A percentile compares a stretch with the other conserved stretches of the same genome.
These are phyloP conservation scores for Jatropha multifida DNA, from an alignment of 441 rosid species.

Conservation along the genomic window DNA sequence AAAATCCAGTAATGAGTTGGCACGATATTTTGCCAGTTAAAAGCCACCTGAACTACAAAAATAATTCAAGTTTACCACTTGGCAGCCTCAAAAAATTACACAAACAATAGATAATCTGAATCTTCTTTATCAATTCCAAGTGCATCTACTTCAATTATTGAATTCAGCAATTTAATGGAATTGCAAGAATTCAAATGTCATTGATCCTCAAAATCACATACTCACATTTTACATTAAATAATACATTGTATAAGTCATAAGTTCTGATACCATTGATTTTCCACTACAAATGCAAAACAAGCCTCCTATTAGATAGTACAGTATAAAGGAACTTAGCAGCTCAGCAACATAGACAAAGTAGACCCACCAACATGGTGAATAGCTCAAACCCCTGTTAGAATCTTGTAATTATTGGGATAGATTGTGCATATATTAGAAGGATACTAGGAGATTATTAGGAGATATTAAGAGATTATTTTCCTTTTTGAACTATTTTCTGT, in stretches of 20 bases:
- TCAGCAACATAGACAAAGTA: not conserved
- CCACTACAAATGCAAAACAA: not conserved
- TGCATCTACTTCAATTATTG: not conserved
- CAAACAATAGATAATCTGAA: not conserved
- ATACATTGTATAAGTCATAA: not conserved
- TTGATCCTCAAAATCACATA: not conserved
- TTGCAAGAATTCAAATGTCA: not conserved
- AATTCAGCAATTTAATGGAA: not conserved
- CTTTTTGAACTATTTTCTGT: too few relatives aligned
- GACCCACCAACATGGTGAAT: not conserved
- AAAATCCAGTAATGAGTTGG: not conserved
- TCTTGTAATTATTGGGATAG: too few relatives aligned
- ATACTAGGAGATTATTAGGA: too few relatives aligned
- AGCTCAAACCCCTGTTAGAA: not conserved
- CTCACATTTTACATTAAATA: not conserved
- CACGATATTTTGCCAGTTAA: slow-evolving; percentile 2
- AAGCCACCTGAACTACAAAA: not conserved
- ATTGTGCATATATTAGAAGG: too few relatives aligned
- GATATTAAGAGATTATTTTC: too few relatives aligned
- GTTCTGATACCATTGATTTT: slow-evolving; percentile 7
- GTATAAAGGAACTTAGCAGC: not conserved
- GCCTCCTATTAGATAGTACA: not conserved
- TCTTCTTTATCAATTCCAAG: too few relatives aligned
- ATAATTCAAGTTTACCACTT: not conserved
- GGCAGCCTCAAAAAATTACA: not conserved